Base-by-base conservation (phyloP, 768 basidiomycete genomes). In the Russula foetens region DNA sequence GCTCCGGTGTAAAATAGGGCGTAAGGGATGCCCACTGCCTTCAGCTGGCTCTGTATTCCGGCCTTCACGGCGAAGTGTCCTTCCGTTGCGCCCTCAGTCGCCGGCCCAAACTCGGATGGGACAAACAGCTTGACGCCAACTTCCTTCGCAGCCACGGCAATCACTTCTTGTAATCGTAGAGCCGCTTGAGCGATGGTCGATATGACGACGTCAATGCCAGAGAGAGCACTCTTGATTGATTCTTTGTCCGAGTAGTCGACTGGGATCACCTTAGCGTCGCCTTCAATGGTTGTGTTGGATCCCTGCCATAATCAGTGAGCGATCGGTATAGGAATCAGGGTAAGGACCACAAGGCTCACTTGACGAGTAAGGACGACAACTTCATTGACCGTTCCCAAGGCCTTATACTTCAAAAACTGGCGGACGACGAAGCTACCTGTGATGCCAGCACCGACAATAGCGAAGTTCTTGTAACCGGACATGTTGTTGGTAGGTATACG, bases 231-330 rank as follows among this genome's bases (percentile, higher is more conserved):
- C 29, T 14, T 44, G 48, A 62, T 56, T 2, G 60, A 33, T n/a
- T n/a, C n/a, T n/a, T n/a, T n/a, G n/a, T n/a, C n/a, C n/a, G n/a
- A n/a, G n/a, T n/a, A n/a, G n/a, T 62, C 60, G 43, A 57, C 55
- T 4, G 28, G 21, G 11, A 50, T 48, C 39, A 57, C 47, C 26
- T 31, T 47, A 41, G 47, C 60, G 41, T 49, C 60, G 12, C 38
- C 47, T 15, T 49, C 29, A 12, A 56, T 14, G 48, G 64, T 52
- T 17, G 55, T 65, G 14, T 69, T 68, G 19, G 69, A 71, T 52
- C 70, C 71, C 56, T 63, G 59, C 5, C 48, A 41, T 47, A 15
- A 49, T 21, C 15, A 14, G 17, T 33, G 41, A 47, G 11, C 15
- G n/a, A n/a, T 4, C 26, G 14, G 15, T 21, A 4, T 47, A 12